These are phyloP conservation scores for Stenocarpella maydis DNA, from an alignment of 2,329 filamentous ascomycete genomes.

Conservation along the genomic window DNA sequence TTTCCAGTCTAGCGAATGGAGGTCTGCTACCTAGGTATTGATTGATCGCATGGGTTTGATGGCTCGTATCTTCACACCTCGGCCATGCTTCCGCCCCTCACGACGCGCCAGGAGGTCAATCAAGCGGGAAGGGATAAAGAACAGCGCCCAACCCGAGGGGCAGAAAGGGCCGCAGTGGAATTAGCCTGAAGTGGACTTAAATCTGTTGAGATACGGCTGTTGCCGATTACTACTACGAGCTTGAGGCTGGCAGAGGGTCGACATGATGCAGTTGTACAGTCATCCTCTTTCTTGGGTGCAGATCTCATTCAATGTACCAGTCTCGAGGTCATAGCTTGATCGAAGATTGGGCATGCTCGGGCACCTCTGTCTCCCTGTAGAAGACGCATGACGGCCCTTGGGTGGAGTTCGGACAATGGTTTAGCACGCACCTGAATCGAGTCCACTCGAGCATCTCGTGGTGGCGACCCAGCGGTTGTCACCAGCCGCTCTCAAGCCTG, in stretches of 20 bases:
- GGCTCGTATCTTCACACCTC: too few relatives aligned
- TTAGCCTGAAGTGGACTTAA: too few relatives aligned
- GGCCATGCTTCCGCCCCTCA: too few relatives aligned
- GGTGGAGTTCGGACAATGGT: neutral
- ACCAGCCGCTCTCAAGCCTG: too few relatives aligned
- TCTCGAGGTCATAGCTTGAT: neutral
- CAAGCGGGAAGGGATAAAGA: too few relatives aligned
- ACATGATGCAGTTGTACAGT: neutral
- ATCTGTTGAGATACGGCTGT: too few relatives aligned
- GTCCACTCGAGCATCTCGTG: neutral
- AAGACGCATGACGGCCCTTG: neutral
- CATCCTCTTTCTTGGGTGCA: neutral
- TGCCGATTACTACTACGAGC: neutral
- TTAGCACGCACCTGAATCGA: too few relatives aligned
- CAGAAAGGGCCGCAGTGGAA: too few relatives aligned
- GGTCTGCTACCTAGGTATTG: neutral
- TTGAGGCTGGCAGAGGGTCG: too few relatives aligned
- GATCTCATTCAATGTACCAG: neutral
- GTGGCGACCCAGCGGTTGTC: neutral
- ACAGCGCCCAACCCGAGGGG: too few relatives aligned
- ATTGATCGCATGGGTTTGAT: neutral
- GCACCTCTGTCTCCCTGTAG: neutral
- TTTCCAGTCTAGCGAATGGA: neutral
- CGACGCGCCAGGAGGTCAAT: too few relatives aligned
- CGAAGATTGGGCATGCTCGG: neutral